Evolutionary conservation across 371 early-diverging fungal genomes (phyloP).

Genomic region (Apophysomyces trapeziformis): DNA sequence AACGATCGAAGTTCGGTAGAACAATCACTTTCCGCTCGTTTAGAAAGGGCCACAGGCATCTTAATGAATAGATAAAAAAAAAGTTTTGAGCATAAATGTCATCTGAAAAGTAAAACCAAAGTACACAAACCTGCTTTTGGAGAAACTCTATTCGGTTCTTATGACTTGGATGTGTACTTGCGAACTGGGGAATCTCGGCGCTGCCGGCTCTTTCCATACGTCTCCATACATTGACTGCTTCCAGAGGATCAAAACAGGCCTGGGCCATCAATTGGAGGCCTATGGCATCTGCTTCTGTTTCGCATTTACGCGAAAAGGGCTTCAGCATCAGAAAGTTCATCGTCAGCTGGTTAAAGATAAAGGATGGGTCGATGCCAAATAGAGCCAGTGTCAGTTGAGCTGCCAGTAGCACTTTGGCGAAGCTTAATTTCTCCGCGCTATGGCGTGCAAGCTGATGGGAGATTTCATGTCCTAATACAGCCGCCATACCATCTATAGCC

Average conservation of each 20-base stretch:
- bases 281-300: constrained; percentile 92
- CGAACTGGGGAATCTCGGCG: constrained; percentile 59
- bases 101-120: neutral
- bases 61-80: constrained; percentile 9
- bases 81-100: neutral
- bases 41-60: constrained; percentile 43
- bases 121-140: constrained; percentile 43
- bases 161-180: constrained; percentile 89
- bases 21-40: constrained; percentile 42
- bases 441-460: constrained; percentile 88
- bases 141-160: constrained; percentile 74
- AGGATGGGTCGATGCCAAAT: constrained; percentile 53
- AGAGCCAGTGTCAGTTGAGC: constrained; percentile 46
- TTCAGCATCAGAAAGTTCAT: constrained; percentile 66
- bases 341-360: constrained; percentile 56
- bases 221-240: constrained; percentile 72
- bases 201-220: constrained; percentile 50
- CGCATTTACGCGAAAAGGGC: constrained; percentile 90
- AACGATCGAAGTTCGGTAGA: constrained; percentile 33
- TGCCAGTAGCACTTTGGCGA: constrained; percentile 65
- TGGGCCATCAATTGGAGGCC: constrained; percentile 88
- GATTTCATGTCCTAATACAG: constrained; percentile 90
- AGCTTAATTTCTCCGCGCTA: constrained; percentile 81
- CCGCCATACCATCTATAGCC: constrained; percentile 80
- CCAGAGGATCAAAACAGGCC: constrained; percentile 91